These are phyloP conservation scores for Eucalyptus polyanthemos DNA, from an alignment of 345 rosid genomes.

Conservation along the genomic window DNA sequence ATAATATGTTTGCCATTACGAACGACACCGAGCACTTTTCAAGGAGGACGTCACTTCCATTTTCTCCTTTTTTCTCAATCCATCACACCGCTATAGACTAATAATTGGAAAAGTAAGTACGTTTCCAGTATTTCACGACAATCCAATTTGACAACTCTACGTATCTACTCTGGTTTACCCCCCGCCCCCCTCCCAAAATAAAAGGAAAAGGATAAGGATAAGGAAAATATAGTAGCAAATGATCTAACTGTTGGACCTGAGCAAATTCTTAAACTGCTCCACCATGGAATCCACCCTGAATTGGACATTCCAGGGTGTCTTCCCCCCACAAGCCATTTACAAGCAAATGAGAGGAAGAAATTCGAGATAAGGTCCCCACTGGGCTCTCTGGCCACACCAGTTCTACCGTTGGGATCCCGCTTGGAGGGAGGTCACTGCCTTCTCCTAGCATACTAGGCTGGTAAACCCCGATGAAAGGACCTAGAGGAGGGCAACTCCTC, in stretches of 20 bases:
- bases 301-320: no score
- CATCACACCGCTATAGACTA: not conserved
- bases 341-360: accelerated
- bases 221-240: not conserved
- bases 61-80: not conserved
- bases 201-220: not conserved
- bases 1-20: not conserved
- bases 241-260: not conserved
- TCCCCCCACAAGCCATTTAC: no score
- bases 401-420: accelerated
- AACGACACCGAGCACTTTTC: not conserved
- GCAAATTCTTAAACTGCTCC: no score
- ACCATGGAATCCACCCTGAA: no score
- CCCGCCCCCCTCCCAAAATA: no score
- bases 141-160: not conserved
- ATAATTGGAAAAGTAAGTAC: not conserved
- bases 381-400: accelerated
- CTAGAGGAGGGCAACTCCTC: no score
- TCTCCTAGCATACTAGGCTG: no score
- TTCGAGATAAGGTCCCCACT: accelerated
- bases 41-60: not conserved
- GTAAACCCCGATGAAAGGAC: no score
- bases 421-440: no score
- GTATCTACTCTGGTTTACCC: not conserved
- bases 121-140: not conserved